phyloP scores from a whole-genome alignment of 129 eudicot genomes.

The Flaveria bidentis region DNA sequence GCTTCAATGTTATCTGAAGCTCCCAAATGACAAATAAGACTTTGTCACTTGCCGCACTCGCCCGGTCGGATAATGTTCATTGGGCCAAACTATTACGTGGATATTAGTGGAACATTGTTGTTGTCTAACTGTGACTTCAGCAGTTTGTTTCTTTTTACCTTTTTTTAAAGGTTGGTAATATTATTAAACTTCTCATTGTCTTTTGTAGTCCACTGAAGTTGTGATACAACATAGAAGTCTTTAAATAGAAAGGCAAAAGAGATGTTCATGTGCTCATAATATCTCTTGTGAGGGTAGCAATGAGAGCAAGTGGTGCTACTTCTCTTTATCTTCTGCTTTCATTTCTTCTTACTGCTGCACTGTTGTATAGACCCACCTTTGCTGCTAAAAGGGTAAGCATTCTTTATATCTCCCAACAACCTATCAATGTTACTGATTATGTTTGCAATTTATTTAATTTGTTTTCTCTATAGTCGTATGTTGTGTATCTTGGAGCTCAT shows the following conservation, averaged over 20 bases:
- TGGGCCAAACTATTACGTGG: not conserved
- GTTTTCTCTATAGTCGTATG: conserved; percentile 52
- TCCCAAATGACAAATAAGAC: too few species aligned
- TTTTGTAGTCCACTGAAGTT: conserved; percentile 38
- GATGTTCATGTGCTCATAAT: conserved; percentile 32
- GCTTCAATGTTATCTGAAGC: too few species aligned
- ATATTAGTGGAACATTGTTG: conserved; percentile 30
- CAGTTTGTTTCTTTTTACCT: conserved; percentile 25
- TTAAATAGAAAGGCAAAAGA: conserved; percentile 48
- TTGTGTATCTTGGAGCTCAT: conserved; percentile 87
- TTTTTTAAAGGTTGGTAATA: conserved; percentile 11
- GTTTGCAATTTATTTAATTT: not conserved
- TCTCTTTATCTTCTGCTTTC: conserved; percentile 46
- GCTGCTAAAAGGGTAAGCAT: conserved; percentile 70
- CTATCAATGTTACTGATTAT: not conserved
- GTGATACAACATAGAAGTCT: conserved; percentile 38
- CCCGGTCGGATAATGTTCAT: not conserved
- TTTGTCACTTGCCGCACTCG: too few species aligned
- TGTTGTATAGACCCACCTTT: conserved; percentile 60
- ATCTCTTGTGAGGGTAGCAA: conserved; percentile 29
- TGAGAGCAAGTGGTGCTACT: conserved; percentile 45
- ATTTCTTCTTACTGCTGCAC: conserved; percentile 42
- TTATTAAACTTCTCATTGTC: conserved; percentile 15
- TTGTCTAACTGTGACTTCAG: conserved; percentile 3
- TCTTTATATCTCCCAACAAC: conserved; percentile 12